Evolutionary conservation across 2,329 filamentous ascomycete genomes (phyloP).

Genomic region (Diaporthe aspalathi): DNA sequence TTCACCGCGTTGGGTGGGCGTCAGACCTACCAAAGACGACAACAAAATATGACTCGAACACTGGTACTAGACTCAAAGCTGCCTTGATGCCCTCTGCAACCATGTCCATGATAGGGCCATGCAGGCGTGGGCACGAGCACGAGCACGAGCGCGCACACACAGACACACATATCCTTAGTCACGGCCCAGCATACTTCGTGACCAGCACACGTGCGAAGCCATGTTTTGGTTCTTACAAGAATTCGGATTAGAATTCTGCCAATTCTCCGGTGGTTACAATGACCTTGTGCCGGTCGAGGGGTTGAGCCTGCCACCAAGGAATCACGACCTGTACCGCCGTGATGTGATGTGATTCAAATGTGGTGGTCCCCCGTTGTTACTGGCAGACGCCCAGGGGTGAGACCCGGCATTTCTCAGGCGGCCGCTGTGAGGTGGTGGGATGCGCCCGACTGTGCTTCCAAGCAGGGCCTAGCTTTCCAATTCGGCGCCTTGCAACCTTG

Average conservation of each 20-base stretch:
- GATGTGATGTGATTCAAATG: constrained; percentile 26
- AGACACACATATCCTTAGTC: not conserved
- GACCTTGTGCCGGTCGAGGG: constrained; percentile 1
- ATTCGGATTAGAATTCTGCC: constrained; percentile 4
- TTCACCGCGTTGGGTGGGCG: constrained; percentile 8
- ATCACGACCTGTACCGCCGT: constrained; percentile 19
- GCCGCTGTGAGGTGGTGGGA: constrained; percentile 23
- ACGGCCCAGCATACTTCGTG: not conserved
- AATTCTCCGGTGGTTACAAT: not conserved
- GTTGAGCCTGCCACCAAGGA: constrained; percentile 1
- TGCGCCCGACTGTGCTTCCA: constrained; percentile 27
- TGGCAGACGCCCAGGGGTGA: constrained; percentile 22
- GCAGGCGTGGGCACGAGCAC: constrained; percentile 5
- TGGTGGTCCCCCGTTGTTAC: constrained; percentile 24
- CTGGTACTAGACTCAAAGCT: constrained; percentile 10
- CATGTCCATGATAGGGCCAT: constrained; percentile 14
- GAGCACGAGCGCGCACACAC: not conserved
- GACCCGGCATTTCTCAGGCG: constrained; percentile 7
- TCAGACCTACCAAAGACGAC: constrained; percentile 11
- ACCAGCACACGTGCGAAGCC: not conserved
- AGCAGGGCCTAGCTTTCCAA: constrained; percentile 29
- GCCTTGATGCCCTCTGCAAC: not conserved
- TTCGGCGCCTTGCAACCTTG: constrained; percentile 21
- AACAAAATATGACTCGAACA: constrained; percentile 7
- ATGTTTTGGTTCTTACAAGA: not conserved